Percentiles rank a stretch among this genome's conserved stretches.
Conservation (phyloP, 1,284 basidiomycete species). For the Ustilago trichophora region DNA sequence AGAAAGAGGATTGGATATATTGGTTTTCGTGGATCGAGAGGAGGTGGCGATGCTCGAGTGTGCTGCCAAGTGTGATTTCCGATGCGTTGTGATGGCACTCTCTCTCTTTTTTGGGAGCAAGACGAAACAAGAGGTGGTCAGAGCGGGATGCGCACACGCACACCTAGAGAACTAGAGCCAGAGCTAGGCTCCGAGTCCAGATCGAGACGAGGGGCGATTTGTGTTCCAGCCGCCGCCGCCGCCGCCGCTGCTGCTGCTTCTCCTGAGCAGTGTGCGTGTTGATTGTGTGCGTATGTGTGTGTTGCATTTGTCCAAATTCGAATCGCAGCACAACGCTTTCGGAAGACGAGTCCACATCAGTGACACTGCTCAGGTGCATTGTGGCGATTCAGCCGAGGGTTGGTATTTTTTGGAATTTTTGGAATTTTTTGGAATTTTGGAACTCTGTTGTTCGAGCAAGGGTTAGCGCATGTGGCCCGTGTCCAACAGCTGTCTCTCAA, state of each 20-base stretch:
- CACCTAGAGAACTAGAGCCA: too few species aligned
- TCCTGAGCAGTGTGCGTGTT: constrained; percentile 2
- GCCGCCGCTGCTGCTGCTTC: too few species aligned
- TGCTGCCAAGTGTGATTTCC: background rate
- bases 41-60: background rate
- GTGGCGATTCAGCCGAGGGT: too few species aligned
- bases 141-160: too few species aligned
- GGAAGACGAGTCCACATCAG: constrained; percentile 4
- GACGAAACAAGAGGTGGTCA: constrained; percentile 11
- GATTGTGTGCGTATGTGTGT: background rate
- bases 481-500: too few species aligned
- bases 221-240: too few species aligned
- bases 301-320: constrained; percentile 11
- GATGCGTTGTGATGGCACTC: constrained; percentile 11
- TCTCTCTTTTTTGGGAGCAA: constrained; percentile 2
- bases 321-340: constrained; percentile 9
- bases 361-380: constrained; percentile 8
- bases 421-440: constrained; percentile 6
- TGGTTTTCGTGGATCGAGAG: background rate
- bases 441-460: too few species aligned
- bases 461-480: background rate
- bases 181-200: too few species aligned
- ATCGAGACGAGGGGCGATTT: background rate
- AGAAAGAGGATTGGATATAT: constrained; percentile 3
- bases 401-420: constrained; percentile 1